phyloP scores from a whole-genome alignment of 2,329 filamentous ascomycete species.

The Fusarium sp. region DNA sequence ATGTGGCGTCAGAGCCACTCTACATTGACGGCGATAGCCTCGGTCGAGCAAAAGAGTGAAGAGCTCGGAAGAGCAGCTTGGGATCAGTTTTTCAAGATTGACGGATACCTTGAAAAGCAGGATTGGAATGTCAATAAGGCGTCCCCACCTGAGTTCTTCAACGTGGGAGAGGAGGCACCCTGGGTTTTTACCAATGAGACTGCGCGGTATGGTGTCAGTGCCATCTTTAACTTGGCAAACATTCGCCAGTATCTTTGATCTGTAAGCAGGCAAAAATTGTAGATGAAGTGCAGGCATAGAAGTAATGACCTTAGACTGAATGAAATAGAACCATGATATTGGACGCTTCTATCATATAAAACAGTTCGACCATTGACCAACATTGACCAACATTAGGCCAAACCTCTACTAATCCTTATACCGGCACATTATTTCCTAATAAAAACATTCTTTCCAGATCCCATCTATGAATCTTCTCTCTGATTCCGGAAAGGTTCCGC shows the following conservation, averaged over 20 bases:
- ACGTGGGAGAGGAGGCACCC: constrained; percentile 17
- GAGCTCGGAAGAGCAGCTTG: constrained; percentile 16
- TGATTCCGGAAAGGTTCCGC: no score
- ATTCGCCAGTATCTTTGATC: constrained; percentile 14
- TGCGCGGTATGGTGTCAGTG: constrained; percentile 23
- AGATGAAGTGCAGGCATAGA: background rate
- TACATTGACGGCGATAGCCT: constrained; percentile 23
- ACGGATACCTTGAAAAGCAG: constrained; percentile 16
- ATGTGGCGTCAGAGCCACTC: constrained; percentile 33
- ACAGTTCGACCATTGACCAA: background rate
- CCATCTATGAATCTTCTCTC: background rate
- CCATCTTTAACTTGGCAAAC: constrained; percentile 29
- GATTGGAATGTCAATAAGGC: constrained; percentile 10
- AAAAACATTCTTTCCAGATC: background rate
- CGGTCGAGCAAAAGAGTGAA: constrained; percentile 21
- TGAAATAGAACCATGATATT: background rate
- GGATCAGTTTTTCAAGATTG: constrained; percentile 25
- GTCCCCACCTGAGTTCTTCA: constrained; percentile 23
- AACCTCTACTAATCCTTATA: background rate
- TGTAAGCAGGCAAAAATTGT: no score
- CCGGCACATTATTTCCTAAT: background rate
- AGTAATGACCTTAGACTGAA: background rate
- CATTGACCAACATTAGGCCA: background rate
- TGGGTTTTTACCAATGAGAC: constrained; percentile 27
- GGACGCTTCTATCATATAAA: background rate